Base-by-base conservation (phyloP, 352 stramenopile species). In the Phytophthora constricta region DNA sequence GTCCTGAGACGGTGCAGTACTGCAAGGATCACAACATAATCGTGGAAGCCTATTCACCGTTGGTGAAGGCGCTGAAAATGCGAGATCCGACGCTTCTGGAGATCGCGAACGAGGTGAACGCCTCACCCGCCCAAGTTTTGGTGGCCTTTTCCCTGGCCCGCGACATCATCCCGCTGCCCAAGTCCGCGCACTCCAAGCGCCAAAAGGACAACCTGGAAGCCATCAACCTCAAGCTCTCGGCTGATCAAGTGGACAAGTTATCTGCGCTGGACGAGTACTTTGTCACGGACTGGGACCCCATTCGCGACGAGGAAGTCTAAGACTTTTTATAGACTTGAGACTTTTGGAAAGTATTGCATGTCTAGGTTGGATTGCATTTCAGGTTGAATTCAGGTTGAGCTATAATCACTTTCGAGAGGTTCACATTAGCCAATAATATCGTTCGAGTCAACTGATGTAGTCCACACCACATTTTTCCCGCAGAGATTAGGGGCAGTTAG, bases 1-100 rank as follows among this genome's bases (percentile, higher is more conserved):
- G 86, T 10, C 58, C 51, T 19, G 87, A 93, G 33, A 79, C 76
- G 5, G 74, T 92, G 9, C 65, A 84, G 39, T 97, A 89, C 66
- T 88, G 78, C 70, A 46, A 83, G 17, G 14, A 63, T 7, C 52
- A 83, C n/a, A 69, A 67, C 26, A 90, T 90, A 34, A 41, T 76
- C 5, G 61, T 91, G 5, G 58, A 87, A 59, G 83, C 85, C 11
- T 93, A 91, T 63, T 91, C 81, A 16, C 80, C 79, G 10, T 49
- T 90, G 10, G 80, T 68, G 5, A 71, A 76, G 16, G 80, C 71
- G 1, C 58, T 67, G n/a, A 84, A 85, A 34, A 63, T 87, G 19
- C 53, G 59, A 5, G 70, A 89, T 42, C 31, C 65, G 10, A 71
- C 65, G 16, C n/a, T 89, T 2, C 47, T 59, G 2, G 58, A 70